phyloP scores from a whole-genome alignment of 768 basidiomycete genomes.

The Russula emetica region DNA sequence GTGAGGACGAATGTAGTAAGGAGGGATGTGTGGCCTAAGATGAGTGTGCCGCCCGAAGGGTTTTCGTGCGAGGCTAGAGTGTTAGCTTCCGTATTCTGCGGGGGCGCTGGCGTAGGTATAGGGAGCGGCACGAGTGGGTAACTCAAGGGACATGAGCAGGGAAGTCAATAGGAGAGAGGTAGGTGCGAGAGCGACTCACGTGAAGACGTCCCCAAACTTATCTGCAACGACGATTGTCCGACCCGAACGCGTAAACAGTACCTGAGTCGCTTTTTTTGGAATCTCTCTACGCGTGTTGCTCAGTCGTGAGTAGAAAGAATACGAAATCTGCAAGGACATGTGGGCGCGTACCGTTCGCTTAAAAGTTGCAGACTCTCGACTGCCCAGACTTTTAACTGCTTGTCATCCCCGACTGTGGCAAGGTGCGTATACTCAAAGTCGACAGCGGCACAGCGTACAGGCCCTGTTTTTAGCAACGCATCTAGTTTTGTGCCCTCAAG shows the following conservation, averaged over 20 bases:
- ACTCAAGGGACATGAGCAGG: not conserved
- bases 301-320: not conserved
- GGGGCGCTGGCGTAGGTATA: slow-evolving; percentile 7
- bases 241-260: slow-evolving; percentile 58
- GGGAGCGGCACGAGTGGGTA: slow-evolving; percentile 30
- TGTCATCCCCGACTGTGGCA: slow-evolving; percentile 73
- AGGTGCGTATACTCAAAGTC: slow-evolving; percentile 46
- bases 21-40: slow-evolving; percentile 87
- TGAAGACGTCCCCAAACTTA: slow-evolving; percentile 93
- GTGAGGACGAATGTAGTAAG: slow-evolving; percentile 71
- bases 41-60: slow-evolving; percentile 59
- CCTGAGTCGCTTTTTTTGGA: slow-evolving; percentile 73
- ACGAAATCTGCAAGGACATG: not conserved
- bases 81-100: slow-evolving; percentile 19
- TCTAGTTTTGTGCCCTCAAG: slow-evolving; percentile 35
- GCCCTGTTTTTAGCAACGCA: slow-evolving; percentile 45
- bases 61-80: slow-evolving; percentile 59
- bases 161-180: not conserved
- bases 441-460: slow-evolving; percentile 55
- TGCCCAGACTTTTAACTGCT: slow-evolving; percentile 71
- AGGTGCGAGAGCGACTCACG: slow-evolving; percentile 39
- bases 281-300: slow-evolving; percentile 51
- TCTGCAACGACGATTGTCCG: slow-evolving; percentile 78
- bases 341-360: slow-evolving; percentile 54
- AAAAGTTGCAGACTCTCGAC: slow-evolving; percentile 51